A percentile compares a stretch with the other conserved stretches of the same genome.
These are phyloP conservation scores for Dryas alaskensis DNA, from an alignment of 306 rosid species.

Conservation along the genomic window DNA sequence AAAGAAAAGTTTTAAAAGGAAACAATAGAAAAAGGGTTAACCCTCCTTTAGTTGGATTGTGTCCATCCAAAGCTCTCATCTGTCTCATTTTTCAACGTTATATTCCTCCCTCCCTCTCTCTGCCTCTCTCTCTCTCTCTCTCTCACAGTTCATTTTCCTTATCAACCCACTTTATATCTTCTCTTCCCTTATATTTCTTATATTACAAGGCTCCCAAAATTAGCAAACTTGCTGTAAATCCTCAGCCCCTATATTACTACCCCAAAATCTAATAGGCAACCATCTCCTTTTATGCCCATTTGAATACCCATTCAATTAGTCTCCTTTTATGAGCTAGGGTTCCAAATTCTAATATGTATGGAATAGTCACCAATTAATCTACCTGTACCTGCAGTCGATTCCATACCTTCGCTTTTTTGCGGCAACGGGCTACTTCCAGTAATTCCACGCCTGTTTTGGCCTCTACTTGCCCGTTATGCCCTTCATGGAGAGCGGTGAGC, in stretches of 20 bases:
- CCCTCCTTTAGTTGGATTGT: not conserved
- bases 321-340: conserved; percentile 5
- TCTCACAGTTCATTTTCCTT: not conserved
- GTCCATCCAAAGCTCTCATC: not conserved
- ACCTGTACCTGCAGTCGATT: not conserved
- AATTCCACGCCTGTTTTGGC: not conserved
- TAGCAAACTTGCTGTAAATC: not conserved
- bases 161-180: not conserved
- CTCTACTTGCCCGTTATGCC: not conserved
- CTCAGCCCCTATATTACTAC: not conserved
- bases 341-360: not conserved
- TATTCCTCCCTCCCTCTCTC: too few species aligned
- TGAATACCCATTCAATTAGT: not conserved
- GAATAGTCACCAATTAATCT: not conserved
- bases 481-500: conserved; percentile 22
- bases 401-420: not conserved
- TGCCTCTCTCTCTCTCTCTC: too few species aligned
- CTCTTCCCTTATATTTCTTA: not conserved
- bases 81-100: not conserved
- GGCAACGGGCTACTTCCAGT: not conserved
- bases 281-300: too few species aligned
- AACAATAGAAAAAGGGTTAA: too few species aligned
- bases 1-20: too few species aligned
- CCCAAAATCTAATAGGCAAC: not conserved
- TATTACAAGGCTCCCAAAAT: not conserved